Evolutionary conservation across 2,329 filamentous ascomycete species (phyloP).

Genomic region (Aspergillus sp.): DNA sequence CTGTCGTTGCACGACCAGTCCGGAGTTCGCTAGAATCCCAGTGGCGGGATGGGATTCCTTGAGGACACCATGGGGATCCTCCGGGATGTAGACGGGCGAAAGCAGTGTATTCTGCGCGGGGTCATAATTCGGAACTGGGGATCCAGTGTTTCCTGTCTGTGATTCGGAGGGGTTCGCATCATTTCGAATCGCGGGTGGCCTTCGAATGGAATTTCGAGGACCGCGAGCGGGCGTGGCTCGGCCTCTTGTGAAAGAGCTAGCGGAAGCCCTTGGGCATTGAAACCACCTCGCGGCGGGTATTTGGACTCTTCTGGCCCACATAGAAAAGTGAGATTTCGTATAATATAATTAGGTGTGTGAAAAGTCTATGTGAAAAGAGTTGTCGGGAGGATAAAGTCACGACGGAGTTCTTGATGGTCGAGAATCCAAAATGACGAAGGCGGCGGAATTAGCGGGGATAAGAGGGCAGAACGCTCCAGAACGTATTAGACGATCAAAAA

Average conservation of each 20-base stretch:
- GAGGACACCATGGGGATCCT: constrained; percentile 60
- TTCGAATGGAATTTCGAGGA: constrained; percentile 31
- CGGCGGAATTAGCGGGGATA: constrained; percentile 36
- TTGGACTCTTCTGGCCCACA: constrained; percentile 33
- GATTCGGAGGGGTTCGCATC: constrained; percentile 2
- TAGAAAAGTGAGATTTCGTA: constrained; percentile 7
- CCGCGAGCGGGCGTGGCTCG: constrained; percentile 24
- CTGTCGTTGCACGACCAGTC: constrained; percentile 62
- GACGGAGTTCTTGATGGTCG: constrained; percentile 8
- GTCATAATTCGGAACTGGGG: constrained; percentile 43
- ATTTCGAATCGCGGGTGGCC: constrained; percentile 23
- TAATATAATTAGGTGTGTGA: background rate
- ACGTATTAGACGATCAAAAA: background rate
- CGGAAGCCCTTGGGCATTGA: constrained; percentile 24
- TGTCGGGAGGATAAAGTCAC: constrained; percentile 5
- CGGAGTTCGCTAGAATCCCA: constrained; percentile 59
- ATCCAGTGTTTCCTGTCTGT: constrained; percentile 27
- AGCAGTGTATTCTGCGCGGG: constrained; percentile 51
- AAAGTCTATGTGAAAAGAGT: background rate
- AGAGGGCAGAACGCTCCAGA: constrained; percentile 5
- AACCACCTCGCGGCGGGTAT: constrained; percentile 20
- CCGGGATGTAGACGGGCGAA: constrained; percentile 60
- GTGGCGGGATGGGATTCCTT: constrained; percentile 59
- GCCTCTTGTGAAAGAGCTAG: constrained; percentile 27
- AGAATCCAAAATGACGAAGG: constrained; percentile 15